Conservation (phyloP, 306 rosid genomes). For the Vigna unguiculata region DNA sequence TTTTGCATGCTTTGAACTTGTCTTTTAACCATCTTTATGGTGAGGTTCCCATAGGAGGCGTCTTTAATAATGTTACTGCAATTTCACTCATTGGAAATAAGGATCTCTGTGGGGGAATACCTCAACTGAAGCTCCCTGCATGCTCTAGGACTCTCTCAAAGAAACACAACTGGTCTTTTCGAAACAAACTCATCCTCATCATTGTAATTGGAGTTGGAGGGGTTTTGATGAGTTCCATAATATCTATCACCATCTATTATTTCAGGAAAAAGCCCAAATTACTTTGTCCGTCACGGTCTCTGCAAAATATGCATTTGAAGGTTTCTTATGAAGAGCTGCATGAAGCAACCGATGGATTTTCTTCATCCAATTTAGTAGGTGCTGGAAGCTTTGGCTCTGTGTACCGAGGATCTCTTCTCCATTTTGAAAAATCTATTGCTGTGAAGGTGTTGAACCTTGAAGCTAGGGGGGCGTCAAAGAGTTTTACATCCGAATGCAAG, state of each 20-base stretch:
- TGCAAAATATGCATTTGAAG: not conserved
- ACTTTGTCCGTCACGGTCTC: not conserved
- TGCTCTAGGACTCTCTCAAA: not conserved
- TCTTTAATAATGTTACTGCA: slow-evolving; percentile 38
- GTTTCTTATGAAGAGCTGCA: slow-evolving; percentile 51
- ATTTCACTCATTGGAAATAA: slow-evolving; percentile 37
- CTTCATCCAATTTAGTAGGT: slow-evolving; percentile 47
- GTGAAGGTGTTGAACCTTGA: slow-evolving; percentile 51
- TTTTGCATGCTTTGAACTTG: slow-evolving; percentile 33
- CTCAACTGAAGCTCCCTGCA: slow-evolving; percentile 24
- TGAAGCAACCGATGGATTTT: slow-evolving; percentile 54
- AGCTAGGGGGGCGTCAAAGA: slow-evolving; percentile 45
- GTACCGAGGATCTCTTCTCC: slow-evolving; percentile 43
- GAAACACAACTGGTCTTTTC: slow-evolving; percentile 1
- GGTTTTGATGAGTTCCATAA: not conserved
- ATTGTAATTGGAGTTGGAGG: not conserved
- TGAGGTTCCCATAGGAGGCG: slow-evolving; percentile 47
- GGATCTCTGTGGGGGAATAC: slow-evolving; percentile 52
- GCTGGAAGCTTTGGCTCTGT: slow-evolving; percentile 50
- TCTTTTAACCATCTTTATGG: slow-evolving; percentile 53
- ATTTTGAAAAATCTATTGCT: slow-evolving; percentile 27
- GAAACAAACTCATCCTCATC: not conserved
- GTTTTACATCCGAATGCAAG: slow-evolving; percentile 51
- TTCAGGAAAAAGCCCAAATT: slow-evolving; percentile 4
- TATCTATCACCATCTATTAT: not conserved